Percentiles rank a stretch among this genome's conserved stretches.
Evolutionary conservation across 2,329 filamentous ascomycete genomes (phyloP).

Genomic region (Cadophora luteo-olivacea): DNA sequence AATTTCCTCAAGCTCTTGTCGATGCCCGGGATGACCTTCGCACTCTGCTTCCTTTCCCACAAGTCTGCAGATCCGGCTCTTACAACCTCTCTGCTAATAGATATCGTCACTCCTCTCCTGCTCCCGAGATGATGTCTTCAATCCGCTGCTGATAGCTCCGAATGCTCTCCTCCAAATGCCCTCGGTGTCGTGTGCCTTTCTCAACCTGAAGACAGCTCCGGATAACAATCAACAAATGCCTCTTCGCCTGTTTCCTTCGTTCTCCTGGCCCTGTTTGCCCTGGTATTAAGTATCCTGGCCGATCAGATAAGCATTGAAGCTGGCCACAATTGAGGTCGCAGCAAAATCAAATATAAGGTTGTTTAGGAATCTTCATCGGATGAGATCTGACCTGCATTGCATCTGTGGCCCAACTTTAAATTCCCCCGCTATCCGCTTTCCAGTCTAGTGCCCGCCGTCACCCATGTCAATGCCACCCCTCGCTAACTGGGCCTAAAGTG

Average conservation of each 20-base stretch:
- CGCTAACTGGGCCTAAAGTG: neutral
- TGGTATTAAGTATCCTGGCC: neutral
- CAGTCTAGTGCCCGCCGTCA: constrained; percentile 7
- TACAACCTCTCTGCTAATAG: too few relatives aligned
- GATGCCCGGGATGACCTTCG: too few relatives aligned
- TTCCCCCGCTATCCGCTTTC: neutral
- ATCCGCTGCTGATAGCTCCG: neutral
- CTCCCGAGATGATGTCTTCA: neutral
- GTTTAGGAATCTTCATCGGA: constrained; percentile 5
- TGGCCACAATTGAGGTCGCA: neutral
- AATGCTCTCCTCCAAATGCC: neutral
- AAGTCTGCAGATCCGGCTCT: neutral
- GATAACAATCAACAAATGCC: neutral
- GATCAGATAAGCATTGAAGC: constrained; percentile 1
- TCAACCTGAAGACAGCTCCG: neutral
- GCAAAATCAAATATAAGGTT: neutral
- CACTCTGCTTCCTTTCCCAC: too few relatives aligned
- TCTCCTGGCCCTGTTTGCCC: neutral
- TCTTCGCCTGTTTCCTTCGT: neutral
- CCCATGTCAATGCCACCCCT: constrained; percentile 1
- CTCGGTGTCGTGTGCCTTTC: neutral
- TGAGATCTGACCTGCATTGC: constrained; percentile 12
- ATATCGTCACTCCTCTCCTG: neutral
- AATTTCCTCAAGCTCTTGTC: neutral
- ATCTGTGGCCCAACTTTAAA: constrained; percentile 16